These are phyloP conservation scores for Gremmenia infestans DNA, from an alignment of 2,329 filamentous ascomycete species.

Conservation along the genomic window DNA sequence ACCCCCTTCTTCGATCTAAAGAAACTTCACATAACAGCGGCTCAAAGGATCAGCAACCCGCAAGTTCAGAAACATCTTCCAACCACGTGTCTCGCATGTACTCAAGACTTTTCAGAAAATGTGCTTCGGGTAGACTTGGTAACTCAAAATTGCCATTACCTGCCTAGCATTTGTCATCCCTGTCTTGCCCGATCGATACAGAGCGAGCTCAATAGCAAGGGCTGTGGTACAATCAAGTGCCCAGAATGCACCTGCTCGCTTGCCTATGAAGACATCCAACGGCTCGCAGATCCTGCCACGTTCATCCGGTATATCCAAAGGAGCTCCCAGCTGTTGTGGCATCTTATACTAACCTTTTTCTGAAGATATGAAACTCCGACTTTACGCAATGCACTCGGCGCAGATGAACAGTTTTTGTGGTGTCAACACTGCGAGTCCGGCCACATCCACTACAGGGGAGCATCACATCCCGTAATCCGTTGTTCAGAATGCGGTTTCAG, in stretches of 20 bases:
- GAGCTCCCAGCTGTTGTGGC: not conserved
- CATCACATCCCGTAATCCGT: conserved; percentile 7
- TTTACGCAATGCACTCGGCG: conserved; percentile 7
- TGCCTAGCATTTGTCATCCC: conserved; percentile 7
- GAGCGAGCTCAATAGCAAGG: conserved; percentile 9
- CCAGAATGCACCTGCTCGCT: conserved; percentile 12
- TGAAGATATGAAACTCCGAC: conserved; percentile 13
- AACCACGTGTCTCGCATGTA: conserved; percentile 11
- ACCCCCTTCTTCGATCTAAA: not conserved
- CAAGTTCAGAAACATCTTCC: not conserved
- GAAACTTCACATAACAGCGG: no score
- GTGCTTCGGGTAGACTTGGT: conserved; percentile 2
- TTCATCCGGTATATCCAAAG: conserved; percentile 4
- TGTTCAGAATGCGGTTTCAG: conserved; percentile 11
- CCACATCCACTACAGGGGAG: conserved; percentile 10
- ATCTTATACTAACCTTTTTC: not conserved
- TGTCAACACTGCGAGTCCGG: conserved; percentile 15
- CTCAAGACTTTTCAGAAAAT: conserved; percentile 7
- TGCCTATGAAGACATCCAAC: conserved; percentile 11
- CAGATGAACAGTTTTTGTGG: conserved; percentile 14
- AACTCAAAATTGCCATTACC: conserved; percentile 6
- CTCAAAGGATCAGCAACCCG: not conserved
- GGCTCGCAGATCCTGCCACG: conserved; percentile 9
- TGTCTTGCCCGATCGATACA: conserved; percentile 11
- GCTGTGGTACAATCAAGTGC: conserved; percentile 15